Base-by-base conservation (phyloP, 768 basidiomycete genomes). In the Xanthoconium purpureum region DNA sequence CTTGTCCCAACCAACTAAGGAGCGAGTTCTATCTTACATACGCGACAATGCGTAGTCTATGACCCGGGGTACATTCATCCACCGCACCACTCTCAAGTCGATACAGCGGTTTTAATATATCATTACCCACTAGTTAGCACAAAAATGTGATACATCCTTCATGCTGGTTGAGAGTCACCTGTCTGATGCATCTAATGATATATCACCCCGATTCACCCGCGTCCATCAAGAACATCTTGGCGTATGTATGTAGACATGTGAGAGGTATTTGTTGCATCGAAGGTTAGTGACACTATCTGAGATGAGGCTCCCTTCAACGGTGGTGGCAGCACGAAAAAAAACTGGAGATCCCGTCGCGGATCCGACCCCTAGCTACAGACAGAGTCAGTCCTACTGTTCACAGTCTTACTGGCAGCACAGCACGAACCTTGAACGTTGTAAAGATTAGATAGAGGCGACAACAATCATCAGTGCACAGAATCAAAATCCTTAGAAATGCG, bases 51-150 rank as follows among this genome's bases (percentile, higher is more conserved):
- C 15, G 6, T 30, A 29, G 13, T 28, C 14, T 20, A 20, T 18
- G 11, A 9, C 20, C 11, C 50, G 51, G 30, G 50, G 12, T 8
- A 14, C 52, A 24, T 58, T 54, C 15, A 46, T 67, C 7, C 43
- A 85, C n/a, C 56, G 69, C 4, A 60, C 78, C 0, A 63, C 63
- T 11, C 51, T 89, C 5, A 24, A 24, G 24, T 24, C 24, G 24
- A 24, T 24, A 24, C 24, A 24, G 24, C 24, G 24, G 24, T 24
- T 24, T 24, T 24, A 24, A 24, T 24, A 24, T 24, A 24, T 24
- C 24, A 24, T 24, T 24, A 24, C 24, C 24, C 24, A 24, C 24
- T 24, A 24, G 24, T 24, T 24, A 24, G 24, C 24, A 24, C 24
- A 24, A 24, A 24, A 24, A 24, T 24, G 24, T 24, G 24, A 24